Percentiles rank a stretch among this genome's conserved stretches.
These are phyloP conservation scores for Ajuga chamaepitys DNA, from an alignment of 257 asterid genomes.

Conservation along the genomic window DNA sequence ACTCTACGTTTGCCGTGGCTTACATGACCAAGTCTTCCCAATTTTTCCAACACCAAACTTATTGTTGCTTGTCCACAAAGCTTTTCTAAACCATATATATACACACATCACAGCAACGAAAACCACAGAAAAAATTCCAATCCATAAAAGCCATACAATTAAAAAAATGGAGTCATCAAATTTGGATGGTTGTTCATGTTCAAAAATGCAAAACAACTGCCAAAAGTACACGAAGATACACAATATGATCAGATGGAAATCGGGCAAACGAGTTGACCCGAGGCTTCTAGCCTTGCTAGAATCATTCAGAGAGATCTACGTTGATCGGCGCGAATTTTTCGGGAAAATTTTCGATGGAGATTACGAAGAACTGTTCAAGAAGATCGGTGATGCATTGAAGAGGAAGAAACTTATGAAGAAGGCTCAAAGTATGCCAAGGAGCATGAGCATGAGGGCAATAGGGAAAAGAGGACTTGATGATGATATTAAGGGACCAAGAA, in stretches of 20 bases:
- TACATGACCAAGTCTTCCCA: background rate
- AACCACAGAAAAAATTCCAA: background rate
- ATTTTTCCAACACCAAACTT: background rate
- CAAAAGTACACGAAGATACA: conserved; percentile 1
- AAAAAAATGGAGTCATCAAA: background rate
- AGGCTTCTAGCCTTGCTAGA: conserved; percentile 32
- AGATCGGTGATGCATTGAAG: conserved; percentile 15
- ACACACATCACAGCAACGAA: background rate
- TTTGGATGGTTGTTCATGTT: background rate
- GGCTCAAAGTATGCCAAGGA: conserved; percentile 30
- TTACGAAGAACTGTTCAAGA: conserved; percentile 33
- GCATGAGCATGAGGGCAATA: conserved; percentile 33
- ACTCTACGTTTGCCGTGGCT: background rate
- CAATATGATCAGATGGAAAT: conserved; percentile 42
- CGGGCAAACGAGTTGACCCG: conserved; percentile 40
- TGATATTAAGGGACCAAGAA: conserved; percentile 12
- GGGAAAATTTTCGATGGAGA: conserved; percentile 30
- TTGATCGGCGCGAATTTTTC: conserved; percentile 27
- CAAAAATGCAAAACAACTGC: background rate
- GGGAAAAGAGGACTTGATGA: conserved; percentile 12
- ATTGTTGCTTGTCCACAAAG: conserved; percentile 11
- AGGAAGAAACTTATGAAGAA: conserved; percentile 25
- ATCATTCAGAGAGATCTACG: conserved; percentile 31
- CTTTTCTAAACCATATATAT: conserved; percentile 4
- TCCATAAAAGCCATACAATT: background rate